Percentiles rank a stretch among this genome's conserved stretches.
Evolutionary conservation across 176 grass and related monocot genomes (phyloP).

Genomic region (Aegilops longissima): DNA sequence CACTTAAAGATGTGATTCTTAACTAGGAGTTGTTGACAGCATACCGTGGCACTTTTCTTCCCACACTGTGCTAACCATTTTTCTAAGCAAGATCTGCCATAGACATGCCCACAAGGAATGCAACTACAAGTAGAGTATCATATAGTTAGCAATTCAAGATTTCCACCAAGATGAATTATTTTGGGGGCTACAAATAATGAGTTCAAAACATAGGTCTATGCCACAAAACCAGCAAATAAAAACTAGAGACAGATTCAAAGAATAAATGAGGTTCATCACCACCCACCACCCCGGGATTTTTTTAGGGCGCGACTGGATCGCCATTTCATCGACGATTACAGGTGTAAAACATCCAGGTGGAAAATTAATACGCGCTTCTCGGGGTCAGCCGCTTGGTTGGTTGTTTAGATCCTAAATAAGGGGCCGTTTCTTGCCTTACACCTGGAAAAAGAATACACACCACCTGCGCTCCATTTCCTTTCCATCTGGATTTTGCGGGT

Average conservation of each 20-base stretch:
- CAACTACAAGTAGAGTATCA: slow-evolving; percentile 50
- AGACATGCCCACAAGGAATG: slow-evolving; percentile 97
- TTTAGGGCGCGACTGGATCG: too few species aligned
- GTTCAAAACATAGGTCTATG: neutral
- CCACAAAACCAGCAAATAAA: slow-evolving; percentile 2
- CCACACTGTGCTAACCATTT: slow-evolving; percentile 59
- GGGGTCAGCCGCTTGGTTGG: too few species aligned
- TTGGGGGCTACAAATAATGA: neutral
- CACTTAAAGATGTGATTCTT: slow-evolving; percentile 15
- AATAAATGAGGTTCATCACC: neutral
- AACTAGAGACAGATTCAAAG: neutral
- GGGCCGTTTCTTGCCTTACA: too few species aligned
- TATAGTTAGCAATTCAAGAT: slow-evolving; percentile 29
- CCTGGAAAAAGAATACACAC: too few species aligned
- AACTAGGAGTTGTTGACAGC: slow-evolving; percentile 18
- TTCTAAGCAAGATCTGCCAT: slow-evolving; percentile 90
- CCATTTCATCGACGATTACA: too few species aligned
- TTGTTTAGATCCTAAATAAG: too few species aligned
- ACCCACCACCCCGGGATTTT: neutral
- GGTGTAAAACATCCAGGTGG: too few species aligned
- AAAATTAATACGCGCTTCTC: too few species aligned
- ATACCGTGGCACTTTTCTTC: slow-evolving; percentile 81
- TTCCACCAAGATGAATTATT: slow-evolving; percentile 1
- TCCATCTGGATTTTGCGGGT: too few species aligned
- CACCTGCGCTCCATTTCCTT: too few species aligned